Evolutionary conservation across 1,139 yeast species (phyloP), one percentile per base, ranked within the genome.

Genomic region (Pichia sp.): DNA sequence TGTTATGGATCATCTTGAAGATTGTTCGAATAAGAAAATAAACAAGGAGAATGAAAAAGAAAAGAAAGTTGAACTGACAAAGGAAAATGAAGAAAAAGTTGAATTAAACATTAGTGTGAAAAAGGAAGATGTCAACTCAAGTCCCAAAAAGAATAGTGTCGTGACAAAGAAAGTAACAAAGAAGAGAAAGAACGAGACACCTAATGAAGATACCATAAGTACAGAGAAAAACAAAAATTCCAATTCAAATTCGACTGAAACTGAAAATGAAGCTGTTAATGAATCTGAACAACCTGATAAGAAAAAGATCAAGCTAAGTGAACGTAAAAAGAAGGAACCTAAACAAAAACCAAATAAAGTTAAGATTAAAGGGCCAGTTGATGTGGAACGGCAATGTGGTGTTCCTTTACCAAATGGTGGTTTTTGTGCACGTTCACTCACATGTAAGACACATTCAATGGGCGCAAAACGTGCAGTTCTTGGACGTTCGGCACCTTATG

Each of bases 361-460:
- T 1, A 82, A 82, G 53, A 70, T 74, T 28, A 85, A 83, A 52
- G 91, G 87, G 4, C 86, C 89, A 0, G 95, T 89, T 31, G 95
- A 91, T 61, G 94, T 91, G 33, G 96, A 91, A 59, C 81, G 77
- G 50, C 97, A 91, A 62, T 91, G 98, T 70, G 98, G 98, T 61
- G 98, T 91, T 7, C 86, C 89, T 3, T 65, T 91, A 46, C 88
- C 96, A 0, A 82, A 82, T 48, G 97, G 97, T 10, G 95, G 94
- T 0, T 79, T 79, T 54, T 91, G 98, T 70, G 96, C 96, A 6
- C 73, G 98, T 42, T 87, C 96, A 0, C 69, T 91, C 48, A 91
- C 98, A 0, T 91, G 98, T 70, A 91, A 91, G 60, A 88, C 97
- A 1, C 98, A 91, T 62, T 86, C 96, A 1, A 89, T 91, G 96